These are phyloP conservation scores for Lichtheimia hyalospora DNA, from an alignment of 371 early-diverging fungal genomes.

Conservation along the genomic window DNA sequence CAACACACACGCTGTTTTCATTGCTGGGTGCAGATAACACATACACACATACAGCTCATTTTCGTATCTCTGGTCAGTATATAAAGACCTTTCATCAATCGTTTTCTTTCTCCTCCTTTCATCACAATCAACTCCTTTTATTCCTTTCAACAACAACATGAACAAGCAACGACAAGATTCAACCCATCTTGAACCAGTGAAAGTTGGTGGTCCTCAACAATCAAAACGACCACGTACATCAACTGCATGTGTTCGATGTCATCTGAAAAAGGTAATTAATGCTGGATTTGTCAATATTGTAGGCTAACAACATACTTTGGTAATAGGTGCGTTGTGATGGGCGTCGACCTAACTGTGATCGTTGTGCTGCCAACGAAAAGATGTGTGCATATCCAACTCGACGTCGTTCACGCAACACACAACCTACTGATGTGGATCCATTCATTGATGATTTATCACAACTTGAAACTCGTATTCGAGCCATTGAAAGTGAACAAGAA, in stretches of 20 bases:
- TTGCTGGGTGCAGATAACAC: too few species aligned
- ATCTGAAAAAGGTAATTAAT: conserved; percentile 36
- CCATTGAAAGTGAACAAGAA: conserved; percentile 38
- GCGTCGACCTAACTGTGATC: conserved; percentile 38
- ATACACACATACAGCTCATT: too few species aligned
- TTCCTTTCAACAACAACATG: background rate
- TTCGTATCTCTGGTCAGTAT: background rate
- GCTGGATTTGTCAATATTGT: background rate
- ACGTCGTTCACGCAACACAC: conserved; percentile 46
- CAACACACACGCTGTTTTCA: too few species aligned
- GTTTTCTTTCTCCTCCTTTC: conserved; percentile 1
- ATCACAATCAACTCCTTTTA: background rate
- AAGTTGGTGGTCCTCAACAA: background rate
- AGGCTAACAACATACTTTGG: background rate
- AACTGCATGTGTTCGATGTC: conserved; percentile 43
- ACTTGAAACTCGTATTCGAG: conserved; percentile 32
- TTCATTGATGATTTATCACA: conserved; percentile 44
- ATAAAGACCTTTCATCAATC: background rate
- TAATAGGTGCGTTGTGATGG: conserved; percentile 44
- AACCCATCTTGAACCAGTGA: background rate
- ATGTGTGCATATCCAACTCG: conserved; percentile 46
- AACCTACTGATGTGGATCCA: conserved; percentile 41
- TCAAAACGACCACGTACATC: conserved; percentile 37
- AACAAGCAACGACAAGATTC: conserved; percentile 1
- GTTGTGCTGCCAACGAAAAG: conserved; percentile 35